These are phyloP conservation scores for Tylopilus plumbeoviolaceoides DNA, from an alignment of 768 basidiomycete genomes.

Conservation along the genomic window DNA sequence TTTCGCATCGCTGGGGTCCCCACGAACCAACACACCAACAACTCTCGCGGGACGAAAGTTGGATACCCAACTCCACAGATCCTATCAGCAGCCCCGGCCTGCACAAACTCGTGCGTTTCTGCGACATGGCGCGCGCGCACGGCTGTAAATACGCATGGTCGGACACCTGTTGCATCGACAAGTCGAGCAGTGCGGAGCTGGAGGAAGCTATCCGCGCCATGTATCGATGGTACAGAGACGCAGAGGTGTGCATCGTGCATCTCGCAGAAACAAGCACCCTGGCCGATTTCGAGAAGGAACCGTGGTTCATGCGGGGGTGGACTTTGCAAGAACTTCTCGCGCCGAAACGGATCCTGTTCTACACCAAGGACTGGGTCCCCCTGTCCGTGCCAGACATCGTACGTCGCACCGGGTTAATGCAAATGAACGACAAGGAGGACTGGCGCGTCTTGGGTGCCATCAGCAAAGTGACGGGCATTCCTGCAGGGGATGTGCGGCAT, in stretches of 20 bases:
- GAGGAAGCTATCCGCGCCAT: slow-evolving; percentile 11
- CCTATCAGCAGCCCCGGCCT: not conserved
- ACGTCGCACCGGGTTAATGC: not conserved
- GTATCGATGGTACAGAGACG: slow-evolving; percentile 9
- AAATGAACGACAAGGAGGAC: slow-evolving; percentile 8
- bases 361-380: slow-evolving; percentile 1
- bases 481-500: slow-evolving; percentile 3
- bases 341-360: slow-evolving; percentile 3
- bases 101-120: slow-evolving; percentile 4
- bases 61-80: not conserved
- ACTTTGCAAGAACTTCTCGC: slow-evolving; percentile 12
- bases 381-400: not conserved
- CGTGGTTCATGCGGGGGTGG: slow-evolving; percentile 13
- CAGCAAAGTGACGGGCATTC: slow-evolving; percentile 2
- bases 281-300: slow-evolving; percentile 7
- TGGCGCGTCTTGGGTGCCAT: slow-evolving; percentile 4
- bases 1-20: slow-evolving; percentile 13
- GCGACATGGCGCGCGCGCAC: slow-evolving; percentile 6
- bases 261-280: slow-evolving; percentile 1
- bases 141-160: slow-evolving; percentile 12
- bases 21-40: slow-evolving; percentile 7
- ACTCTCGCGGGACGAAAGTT: not conserved
- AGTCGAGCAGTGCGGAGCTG: slow-evolving; percentile 13
- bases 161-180: slow-evolving; percentile 13
- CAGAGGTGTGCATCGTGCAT: slow-evolving; percentile 7